A percentile compares a stretch with the other conserved stretches of the same genome.
Evolutionary conservation across 352 stramenopile species (phyloP).

Genomic region (Aphanomyces euteiches): DNA sequence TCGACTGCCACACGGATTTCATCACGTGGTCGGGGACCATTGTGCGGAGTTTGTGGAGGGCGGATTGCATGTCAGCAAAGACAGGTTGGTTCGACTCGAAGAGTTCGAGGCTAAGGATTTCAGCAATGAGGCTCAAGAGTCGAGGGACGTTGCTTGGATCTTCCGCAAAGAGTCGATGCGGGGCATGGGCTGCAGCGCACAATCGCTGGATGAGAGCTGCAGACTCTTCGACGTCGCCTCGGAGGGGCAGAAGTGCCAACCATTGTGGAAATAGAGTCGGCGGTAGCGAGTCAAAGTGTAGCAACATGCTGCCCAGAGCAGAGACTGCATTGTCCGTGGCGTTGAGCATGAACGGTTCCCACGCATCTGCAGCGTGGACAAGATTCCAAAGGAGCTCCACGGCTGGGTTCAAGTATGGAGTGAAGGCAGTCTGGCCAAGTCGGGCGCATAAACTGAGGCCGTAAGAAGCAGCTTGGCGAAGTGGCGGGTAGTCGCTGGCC

Average conservation of each 20-base stretch:
- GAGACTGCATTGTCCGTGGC: slow-evolving; percentile 77
- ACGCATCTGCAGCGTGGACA: slow-evolving; percentile 48
- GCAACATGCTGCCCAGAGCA: slow-evolving; percentile 32
- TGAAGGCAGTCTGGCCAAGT: slow-evolving; percentile 50
- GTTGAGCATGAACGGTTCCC: slow-evolving; percentile 53
- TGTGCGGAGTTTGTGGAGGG: slow-evolving; percentile 45
- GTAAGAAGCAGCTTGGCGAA: slow-evolving; percentile 69
- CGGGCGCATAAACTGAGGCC: slow-evolving; percentile 68
- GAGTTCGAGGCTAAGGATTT: slow-evolving; percentile 44
- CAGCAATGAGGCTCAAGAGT: slow-evolving; percentile 59
- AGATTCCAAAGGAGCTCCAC: slow-evolving; percentile 60
- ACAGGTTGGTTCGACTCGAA: slow-evolving; percentile 46
- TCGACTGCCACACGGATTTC: slow-evolving; percentile 51
- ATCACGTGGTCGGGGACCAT: slow-evolving; percentile 57
- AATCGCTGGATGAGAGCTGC: slow-evolving; percentile 59
- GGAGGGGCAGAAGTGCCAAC: slow-evolving; percentile 62
- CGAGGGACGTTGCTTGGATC: slow-evolving; percentile 47
- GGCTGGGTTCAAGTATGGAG: slow-evolving; percentile 45
- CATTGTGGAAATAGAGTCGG: slow-evolving; percentile 68
- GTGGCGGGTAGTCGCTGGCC: slow-evolving; percentile 38
- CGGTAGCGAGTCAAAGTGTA: slow-evolving; percentile 27
- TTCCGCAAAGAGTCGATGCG: slow-evolving; percentile 56
- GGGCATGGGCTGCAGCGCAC: slow-evolving; percentile 54
- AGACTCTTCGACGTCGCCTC: slow-evolving; percentile 74
- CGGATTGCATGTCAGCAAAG: slow-evolving; percentile 41